phyloP scores from a whole-genome alignment of 192 early-diverging fungal genomes.

The Chytriomyces sp. region DNA sequence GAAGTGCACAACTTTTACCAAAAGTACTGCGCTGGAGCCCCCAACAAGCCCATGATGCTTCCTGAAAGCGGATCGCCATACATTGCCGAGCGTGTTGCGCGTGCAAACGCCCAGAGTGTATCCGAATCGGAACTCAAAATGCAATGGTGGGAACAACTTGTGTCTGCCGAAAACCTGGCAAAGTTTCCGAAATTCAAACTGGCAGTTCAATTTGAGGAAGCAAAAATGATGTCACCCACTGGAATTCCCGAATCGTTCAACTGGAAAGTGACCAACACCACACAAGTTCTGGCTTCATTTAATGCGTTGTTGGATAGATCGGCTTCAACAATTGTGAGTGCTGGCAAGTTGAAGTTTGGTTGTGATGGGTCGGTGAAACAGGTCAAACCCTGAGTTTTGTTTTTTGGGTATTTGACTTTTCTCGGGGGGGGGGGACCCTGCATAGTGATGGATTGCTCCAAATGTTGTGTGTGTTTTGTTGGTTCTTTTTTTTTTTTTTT shows the following conservation, averaged over 20 bases:
- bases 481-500: too few relatives aligned
- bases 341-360: neutral
- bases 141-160: conserved; percentile 4
- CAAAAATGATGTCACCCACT: neutral
- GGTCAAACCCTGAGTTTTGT: too few relatives aligned
- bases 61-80: conserved; percentile 39
- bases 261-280: conserved; percentile 9
- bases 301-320: neutral
- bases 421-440: too few relatives aligned
- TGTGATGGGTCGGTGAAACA: conserved; percentile 13
- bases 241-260: neutral
- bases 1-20: conserved; percentile 27
- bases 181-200: conserved; percentile 5
- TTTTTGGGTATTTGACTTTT: too few relatives aligned
- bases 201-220: conserved; percentile 13
- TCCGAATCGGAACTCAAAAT: conserved; percentile 4
- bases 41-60: conserved; percentile 40
- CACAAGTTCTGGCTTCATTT: neutral
- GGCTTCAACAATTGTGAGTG: too few relatives aligned
- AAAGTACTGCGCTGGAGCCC: conserved; percentile 6
- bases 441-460: too few relatives aligned
- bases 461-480: too few relatives aligned
- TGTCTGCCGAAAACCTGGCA: neutral
- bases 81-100: neutral
- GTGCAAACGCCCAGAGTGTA: conserved; percentile 14